A percentile compares a stretch with the other conserved stretches of the same genome.
phyloP scores from a whole-genome alignment of 805 yeast genomes.

The Ogataea ganodermae region DNA sequence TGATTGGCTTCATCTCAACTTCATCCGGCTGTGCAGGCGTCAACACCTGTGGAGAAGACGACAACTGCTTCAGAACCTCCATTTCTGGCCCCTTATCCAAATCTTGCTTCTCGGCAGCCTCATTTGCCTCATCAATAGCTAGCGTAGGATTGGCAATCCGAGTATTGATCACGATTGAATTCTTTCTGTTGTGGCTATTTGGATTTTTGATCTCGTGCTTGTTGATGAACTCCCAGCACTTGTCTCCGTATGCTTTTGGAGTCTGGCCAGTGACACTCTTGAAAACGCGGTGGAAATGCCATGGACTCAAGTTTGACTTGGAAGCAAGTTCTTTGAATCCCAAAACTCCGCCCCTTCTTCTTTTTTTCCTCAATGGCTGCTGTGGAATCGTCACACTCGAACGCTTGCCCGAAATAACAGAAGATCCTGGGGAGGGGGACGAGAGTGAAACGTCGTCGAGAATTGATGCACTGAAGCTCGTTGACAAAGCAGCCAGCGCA shows the following conservation, averaged over 20 bases:
- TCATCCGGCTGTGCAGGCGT: neutral
- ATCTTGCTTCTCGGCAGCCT: constrained; percentile 4
- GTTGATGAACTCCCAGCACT: constrained; percentile 65
- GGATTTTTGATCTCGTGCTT: constrained; percentile 28
- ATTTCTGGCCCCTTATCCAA: neutral
- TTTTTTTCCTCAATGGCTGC: constrained; percentile 41
- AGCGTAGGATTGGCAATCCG: constrained; percentile 38
- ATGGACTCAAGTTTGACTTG: constrained; percentile 78
- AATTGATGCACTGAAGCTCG: constrained; percentile 20
- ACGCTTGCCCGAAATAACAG: constrained; percentile 4
- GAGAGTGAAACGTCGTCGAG: constrained; percentile 7
- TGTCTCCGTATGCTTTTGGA: constrained; percentile 86
- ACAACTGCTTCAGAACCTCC: neutral
- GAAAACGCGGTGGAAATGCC: constrained; percentile 94
- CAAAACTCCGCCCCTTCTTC: constrained; percentile 74
- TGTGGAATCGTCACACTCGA: constrained; percentile 14
- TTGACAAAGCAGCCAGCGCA: constrained; percentile 65
- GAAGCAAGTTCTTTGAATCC: constrained; percentile 88
- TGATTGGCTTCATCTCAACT: neutral
- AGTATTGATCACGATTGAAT: constrained; percentile 34
- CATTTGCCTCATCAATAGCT: constrained; percentile 21
- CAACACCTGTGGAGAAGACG: neutral
- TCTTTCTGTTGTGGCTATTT: constrained; percentile 11
- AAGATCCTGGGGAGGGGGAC: constrained; percentile 12
- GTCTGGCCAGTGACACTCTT: constrained; percentile 84